Conservation (phyloP, 2,329 filamentous ascomycete genomes). For the Neonectria magnoliae region DNA sequence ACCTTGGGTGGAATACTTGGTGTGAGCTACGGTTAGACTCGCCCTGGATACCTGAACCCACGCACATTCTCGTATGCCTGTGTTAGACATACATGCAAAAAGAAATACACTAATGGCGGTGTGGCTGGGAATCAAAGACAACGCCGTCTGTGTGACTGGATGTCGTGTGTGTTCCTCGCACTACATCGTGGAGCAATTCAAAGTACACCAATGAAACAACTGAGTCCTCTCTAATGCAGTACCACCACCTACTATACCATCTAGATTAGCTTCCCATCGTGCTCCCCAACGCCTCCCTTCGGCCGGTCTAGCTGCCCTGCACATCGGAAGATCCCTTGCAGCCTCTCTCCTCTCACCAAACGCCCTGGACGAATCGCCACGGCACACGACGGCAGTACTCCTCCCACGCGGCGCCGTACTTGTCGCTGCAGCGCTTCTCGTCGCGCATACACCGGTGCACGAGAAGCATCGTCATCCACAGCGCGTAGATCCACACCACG, state of each 20-base stretch:
- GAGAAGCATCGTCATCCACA: constrained; percentile 56
- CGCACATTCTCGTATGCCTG: not conserved
- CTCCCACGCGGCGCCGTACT: constrained; percentile 57
- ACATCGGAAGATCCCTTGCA: not conserved
- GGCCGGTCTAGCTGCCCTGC: not conserved
- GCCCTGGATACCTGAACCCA: too few relatives aligned
- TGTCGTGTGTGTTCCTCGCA: not conserved
- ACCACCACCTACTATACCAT: not conserved
- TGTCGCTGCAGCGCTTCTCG: constrained; percentile 54
- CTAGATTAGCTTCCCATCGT: not conserved
- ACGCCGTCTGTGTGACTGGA: not conserved
- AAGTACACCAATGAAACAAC: not conserved
- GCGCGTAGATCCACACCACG: constrained; percentile 56
- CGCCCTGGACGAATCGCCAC: constrained; percentile 52
- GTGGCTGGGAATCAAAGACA: not conserved
- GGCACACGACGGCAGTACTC: constrained; percentile 54
- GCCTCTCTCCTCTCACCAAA: constrained; percentile 34
- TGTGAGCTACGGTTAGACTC: too few relatives aligned
- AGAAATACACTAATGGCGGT: not conserved
- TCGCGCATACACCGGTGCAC: constrained; percentile 57
- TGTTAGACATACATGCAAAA: not conserved
- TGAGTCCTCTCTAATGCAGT: not conserved
- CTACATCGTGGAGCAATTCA: not conserved
- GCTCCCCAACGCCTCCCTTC: not conserved
- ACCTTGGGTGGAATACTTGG: not conserved